Percentiles rank a stretch among this genome's conserved stretches.
Conservation (phyloP, 2,329 filamentous ascomycete genomes). For the Fusarium paranaense region DNA sequence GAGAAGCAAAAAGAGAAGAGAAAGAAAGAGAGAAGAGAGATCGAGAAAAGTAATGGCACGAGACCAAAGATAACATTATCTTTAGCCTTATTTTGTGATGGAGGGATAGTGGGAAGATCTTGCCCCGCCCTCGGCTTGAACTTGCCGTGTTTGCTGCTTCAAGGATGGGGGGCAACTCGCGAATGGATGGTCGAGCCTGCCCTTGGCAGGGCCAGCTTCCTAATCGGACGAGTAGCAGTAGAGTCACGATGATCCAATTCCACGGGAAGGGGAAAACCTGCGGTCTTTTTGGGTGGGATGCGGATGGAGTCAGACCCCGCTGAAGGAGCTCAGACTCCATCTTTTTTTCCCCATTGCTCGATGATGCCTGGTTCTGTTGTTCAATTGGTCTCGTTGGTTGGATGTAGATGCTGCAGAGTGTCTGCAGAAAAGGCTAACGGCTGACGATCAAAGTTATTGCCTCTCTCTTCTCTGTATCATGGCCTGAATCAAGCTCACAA, state of each 20-base stretch:
- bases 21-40: background rate
- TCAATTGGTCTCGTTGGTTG: background rate
- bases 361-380: background rate
- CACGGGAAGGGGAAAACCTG: background rate
- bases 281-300: background rate
- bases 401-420: accelerated
- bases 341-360: background rate
- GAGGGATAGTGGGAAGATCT: background rate
- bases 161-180: background rate
- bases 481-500: background rate
- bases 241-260: background rate
- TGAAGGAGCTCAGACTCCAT: background rate
- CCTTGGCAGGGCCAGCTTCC: background rate
- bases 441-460: background rate
- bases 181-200: background rate
- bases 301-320: background rate
- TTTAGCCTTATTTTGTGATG: slow-evolving; percentile 1
- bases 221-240: slow-evolving; percentile 3
- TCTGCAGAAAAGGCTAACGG: background rate
- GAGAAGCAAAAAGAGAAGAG: background rate
- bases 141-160: slow-evolving; percentile 18
- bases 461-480: background rate
- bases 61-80: background rate
- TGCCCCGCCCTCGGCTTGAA: slow-evolving; percentile 32
- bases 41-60: background rate